Evolutionary conservation across 371 early-diverging fungal species (phyloP), one percentile per base, ranked within the genome.

Genomic region (Mucor irregularis): DNA sequence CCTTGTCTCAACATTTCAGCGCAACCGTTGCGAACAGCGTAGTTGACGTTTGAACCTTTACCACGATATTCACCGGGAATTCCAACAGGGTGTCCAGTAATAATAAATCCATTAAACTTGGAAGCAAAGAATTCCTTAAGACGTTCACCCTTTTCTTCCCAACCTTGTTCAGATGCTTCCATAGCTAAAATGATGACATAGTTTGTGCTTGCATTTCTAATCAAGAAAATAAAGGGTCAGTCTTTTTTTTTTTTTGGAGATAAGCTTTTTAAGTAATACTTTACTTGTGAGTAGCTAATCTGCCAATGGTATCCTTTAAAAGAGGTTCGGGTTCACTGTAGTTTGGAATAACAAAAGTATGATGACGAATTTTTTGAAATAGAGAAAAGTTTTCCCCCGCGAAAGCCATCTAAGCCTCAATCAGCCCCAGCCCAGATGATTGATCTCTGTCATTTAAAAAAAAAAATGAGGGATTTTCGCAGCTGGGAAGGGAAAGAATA

Each of bases 11-110:
- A 28, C 60, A 76, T 58, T 33, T 67, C 65, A 16, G 54, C 50
- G 46, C 70, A 67, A 25, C 71, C 74, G 21, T 50, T 38, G 14
- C 73, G 68, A 17, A 85, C 83, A 69, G 90, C 90, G 74, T 84
- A 88, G 3, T 87, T 83, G 9, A 89, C 89, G 58, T 92, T 92
- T 38, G 80, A 73, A 39, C 84, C 84, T 61, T 91, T 91, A 31
- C 92, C 92, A 29, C 90, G 82, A 43, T 84, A 83, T 67, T 91
- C 90, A 37, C 88, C 89, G 9, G 84, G 83, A 16, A 83, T 61
- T 56, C 81, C 78, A 14, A 64, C 51, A 21, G 90, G 90, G 68
- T 91, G 92, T 8, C 87, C 78, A 22, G 90, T 88, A 47, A 81
- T 77, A 29, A 82, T 77, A 47, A 78, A 78, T n/a, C 71, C 68